phyloP scores from a whole-genome alignment of 306 rosid genomes.

The Abrus pulchellus region DNA sequence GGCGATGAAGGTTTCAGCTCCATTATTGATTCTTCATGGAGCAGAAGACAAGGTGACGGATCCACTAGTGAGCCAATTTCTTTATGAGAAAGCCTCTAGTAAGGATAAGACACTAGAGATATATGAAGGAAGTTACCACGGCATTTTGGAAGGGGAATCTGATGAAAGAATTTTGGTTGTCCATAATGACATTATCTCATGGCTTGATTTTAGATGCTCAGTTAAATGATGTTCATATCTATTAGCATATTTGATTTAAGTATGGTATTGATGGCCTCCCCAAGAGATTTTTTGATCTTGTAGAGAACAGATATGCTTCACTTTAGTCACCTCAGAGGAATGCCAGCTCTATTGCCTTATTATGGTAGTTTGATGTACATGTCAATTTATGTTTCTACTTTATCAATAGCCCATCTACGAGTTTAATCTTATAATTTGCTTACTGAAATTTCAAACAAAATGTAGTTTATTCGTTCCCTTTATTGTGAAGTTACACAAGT shows the following conservation, averaged over 20 bases:
- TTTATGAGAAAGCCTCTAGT: constrained; percentile 77
- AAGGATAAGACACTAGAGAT: constrained; percentile 75
- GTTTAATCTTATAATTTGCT: not conserved
- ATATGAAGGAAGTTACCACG: constrained; percentile 74
- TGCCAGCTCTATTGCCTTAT: not conserved
- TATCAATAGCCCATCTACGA: not conserved
- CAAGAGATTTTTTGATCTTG: not conserved
- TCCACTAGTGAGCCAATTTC: constrained; percentile 81
- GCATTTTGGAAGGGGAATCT: constrained; percentile 89
- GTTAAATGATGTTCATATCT: constrained; percentile 28
- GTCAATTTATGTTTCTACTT: not conserved
- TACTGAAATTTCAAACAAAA: not conserved
- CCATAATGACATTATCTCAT: constrained; percentile 72
- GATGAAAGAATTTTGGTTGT: constrained; percentile 72
- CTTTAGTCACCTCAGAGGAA: not conserved
- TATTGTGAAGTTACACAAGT: not conserved
- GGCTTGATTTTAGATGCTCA: constrained; percentile 72
- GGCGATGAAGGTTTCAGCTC: constrained; percentile 71
- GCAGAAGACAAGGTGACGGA: constrained; percentile 86
- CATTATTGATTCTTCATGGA: constrained; percentile 85
- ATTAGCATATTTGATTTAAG: not conserved
- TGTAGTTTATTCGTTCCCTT: not conserved
- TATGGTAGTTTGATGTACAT: constrained; percentile 3
- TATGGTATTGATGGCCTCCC: not conserved
- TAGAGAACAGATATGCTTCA: not conserved